A percentile compares a stretch with the other conserved stretches of the same genome.
Evolutionary conservation across 2,329 filamentous ascomycete species (phyloP).

Genomic region (Dryadomyces sulphureus): DNA sequence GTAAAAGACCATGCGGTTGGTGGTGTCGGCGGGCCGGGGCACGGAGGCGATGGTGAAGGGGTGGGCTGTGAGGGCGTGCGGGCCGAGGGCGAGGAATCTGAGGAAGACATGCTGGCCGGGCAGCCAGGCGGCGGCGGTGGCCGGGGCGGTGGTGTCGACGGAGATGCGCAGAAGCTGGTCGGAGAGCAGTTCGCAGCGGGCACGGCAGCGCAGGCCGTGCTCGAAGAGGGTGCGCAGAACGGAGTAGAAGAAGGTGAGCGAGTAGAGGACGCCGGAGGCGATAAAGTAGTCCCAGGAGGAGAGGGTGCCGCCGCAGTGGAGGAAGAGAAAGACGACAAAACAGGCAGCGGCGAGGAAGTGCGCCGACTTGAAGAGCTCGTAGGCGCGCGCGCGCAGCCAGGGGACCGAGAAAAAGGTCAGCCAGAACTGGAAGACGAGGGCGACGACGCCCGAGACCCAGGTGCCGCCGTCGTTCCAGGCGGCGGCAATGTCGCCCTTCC

Average conservation of each 20-base stretch:
- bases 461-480: slow-evolving; percentile 28
- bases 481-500: slow-evolving; percentile 30
- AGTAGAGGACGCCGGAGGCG: slow-evolving; percentile 35
- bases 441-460: slow-evolving; percentile 42
- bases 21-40: neutral
- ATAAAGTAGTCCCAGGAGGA: slow-evolving; percentile 48
- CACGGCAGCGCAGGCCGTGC: slow-evolving; percentile 29
- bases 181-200: slow-evolving; percentile 23
- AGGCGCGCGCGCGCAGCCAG: slow-evolving; percentile 31
- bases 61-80: slow-evolving; percentile 8
- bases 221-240: slow-evolving; percentile 31
- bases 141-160: slow-evolving; percentile 19
- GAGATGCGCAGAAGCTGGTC: slow-evolving; percentile 26
- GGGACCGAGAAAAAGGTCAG: slow-evolving; percentile 38
- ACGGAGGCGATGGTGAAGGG: slow-evolving; percentile 10
- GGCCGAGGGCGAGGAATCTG: slow-evolving; percentile 6
- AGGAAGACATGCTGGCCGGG: slow-evolving; percentile 34
- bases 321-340: slow-evolving; percentile 45
- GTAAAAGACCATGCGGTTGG: slow-evolving; percentile 30
- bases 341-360: slow-evolving; percentile 36
- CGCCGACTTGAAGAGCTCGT: slow-evolving; percentile 46
- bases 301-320: slow-evolving; percentile 41
- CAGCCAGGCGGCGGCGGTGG: slow-evolving; percentile 25
- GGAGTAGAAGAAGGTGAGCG: slow-evolving; percentile 28
- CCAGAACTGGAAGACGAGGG: slow-evolving; percentile 36